Conservation (phyloP, 2,329 filamentous ascomycete genomes). For the Sclerotinia minor region DNA sequence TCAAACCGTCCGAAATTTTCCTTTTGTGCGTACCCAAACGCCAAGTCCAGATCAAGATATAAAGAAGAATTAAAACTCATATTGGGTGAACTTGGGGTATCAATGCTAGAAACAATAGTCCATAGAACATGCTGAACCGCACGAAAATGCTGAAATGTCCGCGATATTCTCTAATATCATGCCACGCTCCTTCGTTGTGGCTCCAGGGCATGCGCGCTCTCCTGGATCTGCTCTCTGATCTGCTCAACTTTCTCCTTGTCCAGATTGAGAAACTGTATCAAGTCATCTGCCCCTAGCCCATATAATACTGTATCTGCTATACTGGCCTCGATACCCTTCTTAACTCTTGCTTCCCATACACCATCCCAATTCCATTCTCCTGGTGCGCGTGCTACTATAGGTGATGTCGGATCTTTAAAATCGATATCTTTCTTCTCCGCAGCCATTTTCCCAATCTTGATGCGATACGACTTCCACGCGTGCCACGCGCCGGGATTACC, state of each 20-base stretch:
- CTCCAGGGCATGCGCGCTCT: constrained; percentile 46
- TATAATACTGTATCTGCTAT: constrained; percentile 78
- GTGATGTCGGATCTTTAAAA: constrained; percentile 5
- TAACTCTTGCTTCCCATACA: constrained; percentile 89
- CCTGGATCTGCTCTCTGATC: constrained; percentile 59
- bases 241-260: constrained; percentile 59
- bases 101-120: constrained; percentile 24
- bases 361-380: constrained; percentile 98
- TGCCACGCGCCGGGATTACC: constrained; percentile 93
- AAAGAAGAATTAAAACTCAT: constrained; percentile 4
- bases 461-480: constrained; percentile 78
- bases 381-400: constrained; percentile 51
- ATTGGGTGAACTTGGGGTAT: constrained; percentile 17
- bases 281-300: constrained; percentile 67
- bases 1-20: neutral
- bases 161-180: constrained; percentile 37
- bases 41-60: neutral
- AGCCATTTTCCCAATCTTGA: constrained; percentile 44
- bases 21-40: neutral
- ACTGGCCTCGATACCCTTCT: constrained; percentile 73
- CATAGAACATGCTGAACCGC: constrained; percentile 13
- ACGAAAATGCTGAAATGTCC: constrained; percentile 7
- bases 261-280: constrained; percentile 68
- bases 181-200: constrained; percentile 34
- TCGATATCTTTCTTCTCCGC: constrained; percentile 26